phyloP scores from a whole-genome alignment of 768 basidiomycete genomes.

The Mycena crocata region DNA sequence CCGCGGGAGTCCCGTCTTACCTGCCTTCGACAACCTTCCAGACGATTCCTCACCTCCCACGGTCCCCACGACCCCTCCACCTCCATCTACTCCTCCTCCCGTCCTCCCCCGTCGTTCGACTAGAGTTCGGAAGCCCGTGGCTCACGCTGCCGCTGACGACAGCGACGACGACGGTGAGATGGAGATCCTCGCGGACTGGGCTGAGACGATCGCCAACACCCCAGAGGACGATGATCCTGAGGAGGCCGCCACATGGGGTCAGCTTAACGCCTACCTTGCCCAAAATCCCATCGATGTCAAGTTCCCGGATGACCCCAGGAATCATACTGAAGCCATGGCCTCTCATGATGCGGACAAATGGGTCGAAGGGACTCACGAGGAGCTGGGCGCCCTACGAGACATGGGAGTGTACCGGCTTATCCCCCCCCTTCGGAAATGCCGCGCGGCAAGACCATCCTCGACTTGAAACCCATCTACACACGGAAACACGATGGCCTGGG shows the following conservation, averaged over 20 bases:
- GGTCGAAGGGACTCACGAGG: constrained; percentile 34
- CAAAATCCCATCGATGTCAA: not conserved
- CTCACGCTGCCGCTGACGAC: not conserved
- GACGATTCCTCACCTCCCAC: not conserved
- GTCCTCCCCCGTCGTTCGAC: not conserved
- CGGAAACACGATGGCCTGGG: constrained; percentile 45
- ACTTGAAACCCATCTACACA: constrained; percentile 43
- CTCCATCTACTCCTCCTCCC: not conserved
- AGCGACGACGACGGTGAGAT: not conserved
- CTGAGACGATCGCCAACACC: not conserved
- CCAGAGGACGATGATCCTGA: not conserved
- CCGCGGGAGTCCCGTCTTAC: not conserved
- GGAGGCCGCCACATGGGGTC: not conserved
- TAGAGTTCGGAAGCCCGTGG: not conserved
- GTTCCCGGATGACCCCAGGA: not conserved
- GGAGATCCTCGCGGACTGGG: not conserved
- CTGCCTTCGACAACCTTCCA: not conserved
- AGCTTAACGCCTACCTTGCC: not conserved
- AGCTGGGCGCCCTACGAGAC: constrained; percentile 34
- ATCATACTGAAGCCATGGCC: not conserved
- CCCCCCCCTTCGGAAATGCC: constrained; percentile 29
- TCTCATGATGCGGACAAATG: constrained; percentile 22
- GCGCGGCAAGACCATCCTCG: constrained; percentile 41
- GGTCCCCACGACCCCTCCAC: not conserved
- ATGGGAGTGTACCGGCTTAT: constrained; percentile 45